Conservation (phyloP, 1,139 yeast genomes). For the Wickerhamomyces sp. region DNA sequence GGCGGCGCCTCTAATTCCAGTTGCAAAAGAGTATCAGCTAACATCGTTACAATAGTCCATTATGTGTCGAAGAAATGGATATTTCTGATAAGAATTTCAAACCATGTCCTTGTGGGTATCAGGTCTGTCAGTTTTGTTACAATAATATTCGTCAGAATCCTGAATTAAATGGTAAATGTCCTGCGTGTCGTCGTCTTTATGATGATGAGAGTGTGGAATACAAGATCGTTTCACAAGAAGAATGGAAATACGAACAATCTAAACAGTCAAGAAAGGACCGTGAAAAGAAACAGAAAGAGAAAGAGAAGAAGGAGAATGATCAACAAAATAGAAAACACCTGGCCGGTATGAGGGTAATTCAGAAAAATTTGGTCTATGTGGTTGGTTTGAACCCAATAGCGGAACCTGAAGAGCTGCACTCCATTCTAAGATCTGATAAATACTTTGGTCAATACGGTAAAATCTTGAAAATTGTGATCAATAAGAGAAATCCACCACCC, state of each 20-base stretch:
- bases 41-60: constrained; percentile 44
- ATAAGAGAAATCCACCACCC: constrained; percentile 58
- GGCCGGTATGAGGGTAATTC: constrained; percentile 96
- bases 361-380: constrained; percentile 93
- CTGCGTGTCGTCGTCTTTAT: constrained; percentile 93
- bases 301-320: constrained; percentile 89
- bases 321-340: constrained; percentile 86
- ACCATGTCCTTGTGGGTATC: constrained; percentile 99
- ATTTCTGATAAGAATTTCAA: constrained; percentile 92
- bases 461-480: constrained; percentile 89
- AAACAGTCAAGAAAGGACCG: constrained; percentile 77
- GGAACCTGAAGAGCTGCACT: constrained; percentile 82
- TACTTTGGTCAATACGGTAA: constrained; percentile 98
- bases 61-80: constrained; percentile 97
- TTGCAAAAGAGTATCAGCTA: background rate
- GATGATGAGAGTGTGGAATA: constrained; percentile 93
- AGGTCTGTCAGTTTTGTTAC: constrained; percentile 96
- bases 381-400: constrained; percentile 89
- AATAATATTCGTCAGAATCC: constrained; percentile 95
- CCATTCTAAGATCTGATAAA: constrained; percentile 80
- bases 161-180: constrained; percentile 92
- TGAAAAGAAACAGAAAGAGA: constrained; percentile 84
- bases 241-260: constrained; percentile 71
- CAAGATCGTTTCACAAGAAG: constrained; percentile 78
- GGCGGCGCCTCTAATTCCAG: no score